Percentiles rank a stretch among this genome's conserved stretches.
Evolutionary conservation across 768 basidiomycete genomes (phyloP).

Genomic region (Clitopilus hobsonii): DNA sequence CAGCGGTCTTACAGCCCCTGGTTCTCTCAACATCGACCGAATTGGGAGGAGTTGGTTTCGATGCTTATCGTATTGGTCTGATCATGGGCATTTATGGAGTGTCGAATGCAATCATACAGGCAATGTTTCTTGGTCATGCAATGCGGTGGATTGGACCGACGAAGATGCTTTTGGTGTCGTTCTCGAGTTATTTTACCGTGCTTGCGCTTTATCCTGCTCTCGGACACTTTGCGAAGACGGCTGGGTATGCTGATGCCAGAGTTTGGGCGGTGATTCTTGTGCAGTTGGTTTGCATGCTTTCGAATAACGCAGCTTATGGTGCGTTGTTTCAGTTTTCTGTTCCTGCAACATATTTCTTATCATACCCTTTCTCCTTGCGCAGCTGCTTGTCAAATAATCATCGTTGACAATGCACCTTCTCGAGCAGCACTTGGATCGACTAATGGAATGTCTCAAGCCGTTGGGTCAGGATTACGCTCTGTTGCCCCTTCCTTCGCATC

Average conservation of each 20-base stretch:
- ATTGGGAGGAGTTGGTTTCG: conserved; percentile 37
- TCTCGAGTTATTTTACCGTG: conserved; percentile 23
- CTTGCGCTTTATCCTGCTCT: conserved; percentile 34
- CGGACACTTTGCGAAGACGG: conserved; percentile 23
- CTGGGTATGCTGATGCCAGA: conserved; percentile 15
- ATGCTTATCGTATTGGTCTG: conserved; percentile 35
- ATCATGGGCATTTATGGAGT: conserved; percentile 31
- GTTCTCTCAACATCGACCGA: conserved; percentile 38
- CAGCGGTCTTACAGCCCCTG: conserved; percentile 35
- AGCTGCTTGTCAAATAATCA: conserved; percentile 12
- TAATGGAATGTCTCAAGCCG: conserved; percentile 53
- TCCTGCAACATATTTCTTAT: neutral
- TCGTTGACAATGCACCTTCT: conserved; percentile 12
- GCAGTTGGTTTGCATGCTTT: too few species aligned
- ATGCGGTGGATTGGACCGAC: conserved; percentile 30
- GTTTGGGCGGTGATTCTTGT: conserved; percentile 30
- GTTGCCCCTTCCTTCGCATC: conserved; percentile 41
- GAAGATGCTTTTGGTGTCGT: conserved; percentile 24
- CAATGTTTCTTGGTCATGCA: conserved; percentile 25
- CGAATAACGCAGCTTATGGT: conserved; percentile 33
- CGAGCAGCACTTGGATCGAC: conserved; percentile 23
- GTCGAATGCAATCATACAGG: conserved; percentile 30
- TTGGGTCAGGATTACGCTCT: conserved; percentile 40
- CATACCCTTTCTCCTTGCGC: neutral
- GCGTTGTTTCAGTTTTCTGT: conserved; percentile 8